phyloP scores from a whole-genome alignment of 352 stramenopile genomes.

The Phytophthora pistaciae region DNA sequence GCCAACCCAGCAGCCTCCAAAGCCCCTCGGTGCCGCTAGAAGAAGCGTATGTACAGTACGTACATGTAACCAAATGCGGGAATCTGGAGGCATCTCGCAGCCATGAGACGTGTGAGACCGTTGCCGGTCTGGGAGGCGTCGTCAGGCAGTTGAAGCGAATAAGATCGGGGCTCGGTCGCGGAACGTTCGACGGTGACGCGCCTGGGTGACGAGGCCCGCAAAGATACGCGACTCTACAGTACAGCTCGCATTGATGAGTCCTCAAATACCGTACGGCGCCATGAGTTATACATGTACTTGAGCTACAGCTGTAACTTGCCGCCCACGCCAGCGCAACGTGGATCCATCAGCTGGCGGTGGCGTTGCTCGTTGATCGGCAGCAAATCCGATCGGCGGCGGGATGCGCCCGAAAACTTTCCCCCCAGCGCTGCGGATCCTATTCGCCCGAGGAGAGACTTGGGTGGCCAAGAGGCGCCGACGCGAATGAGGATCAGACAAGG shows the following conservation, averaged over 20 bases:
- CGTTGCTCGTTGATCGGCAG: slow-evolving; percentile 1
- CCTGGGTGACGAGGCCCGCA: not conserved
- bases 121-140: slow-evolving; percentile 8
- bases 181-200: slow-evolving; percentile 4
- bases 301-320: not conserved
- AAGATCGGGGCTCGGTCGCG: slow-evolving; percentile 21
- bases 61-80: not conserved
- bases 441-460: slow-evolving; percentile 1
- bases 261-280: not conserved
- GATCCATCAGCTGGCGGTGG: slow-evolving; percentile 19
- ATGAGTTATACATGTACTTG: not conserved
- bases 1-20: slow-evolving; percentile 4
- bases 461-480: slow-evolving; percentile 6
- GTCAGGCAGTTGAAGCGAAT: slow-evolving; percentile 26
- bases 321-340: not conserved
- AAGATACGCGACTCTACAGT: slow-evolving; percentile 3
- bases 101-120: slow-evolving; percentile 11
- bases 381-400: slow-evolving; percentile 17
- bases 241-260: slow-evolving; percentile 1
- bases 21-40: not conserved
- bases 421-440: slow-evolving; percentile 1
- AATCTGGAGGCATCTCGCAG: not conserved
- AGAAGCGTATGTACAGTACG: not conserved
- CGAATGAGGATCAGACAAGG: slow-evolving; percentile 10
- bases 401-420: slow-evolving; percentile 4